Evolutionary conservation across 2,329 filamentous ascomycete genomes (phyloP).

Genomic region (Truncatella angustata): DNA sequence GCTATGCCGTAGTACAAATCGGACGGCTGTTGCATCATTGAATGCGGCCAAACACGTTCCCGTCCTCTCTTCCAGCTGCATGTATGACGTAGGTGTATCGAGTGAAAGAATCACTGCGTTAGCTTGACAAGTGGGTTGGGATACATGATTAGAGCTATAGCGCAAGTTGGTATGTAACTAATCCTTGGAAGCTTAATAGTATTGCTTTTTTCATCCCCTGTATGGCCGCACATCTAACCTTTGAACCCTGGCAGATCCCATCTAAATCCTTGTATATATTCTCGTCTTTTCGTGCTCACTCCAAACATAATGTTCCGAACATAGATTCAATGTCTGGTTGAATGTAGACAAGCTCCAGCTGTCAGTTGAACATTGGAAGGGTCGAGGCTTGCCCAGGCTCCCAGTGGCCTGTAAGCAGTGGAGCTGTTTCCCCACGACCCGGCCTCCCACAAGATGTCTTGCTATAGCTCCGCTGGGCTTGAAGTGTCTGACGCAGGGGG

Average conservation of each 20-base stretch:
- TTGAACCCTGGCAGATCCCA: not conserved
- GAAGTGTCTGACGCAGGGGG: not conserved
- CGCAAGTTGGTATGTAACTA: not conserved
- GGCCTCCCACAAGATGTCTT: too few species aligned
- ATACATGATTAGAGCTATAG: not conserved
- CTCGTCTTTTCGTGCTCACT: not conserved
- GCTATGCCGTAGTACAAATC: not conserved
- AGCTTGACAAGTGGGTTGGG: not conserved
- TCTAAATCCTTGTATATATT: not conserved
- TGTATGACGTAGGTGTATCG: conserved; percentile 18
- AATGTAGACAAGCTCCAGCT: too few species aligned
- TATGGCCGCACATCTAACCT: not conserved
- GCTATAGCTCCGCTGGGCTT: too few species aligned
- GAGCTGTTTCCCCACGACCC: not conserved
- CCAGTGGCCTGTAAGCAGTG: not conserved
- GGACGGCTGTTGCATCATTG: conserved; percentile 6
- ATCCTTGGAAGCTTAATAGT: conserved; percentile 3
- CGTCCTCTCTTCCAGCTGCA: conserved; percentile 2
- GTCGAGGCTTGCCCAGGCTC: not conserved
- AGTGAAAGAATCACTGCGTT: not conserved
- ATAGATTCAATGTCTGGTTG: too few species aligned
- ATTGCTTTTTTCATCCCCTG: not conserved
- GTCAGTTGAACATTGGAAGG: not conserved
- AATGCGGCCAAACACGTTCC: not conserved
- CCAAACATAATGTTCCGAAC: too few species aligned